Evolutionary conservation across 352 stramenopile genomes (phyloP).

Genomic region (Stephanocyclus meneghinianus): DNA sequence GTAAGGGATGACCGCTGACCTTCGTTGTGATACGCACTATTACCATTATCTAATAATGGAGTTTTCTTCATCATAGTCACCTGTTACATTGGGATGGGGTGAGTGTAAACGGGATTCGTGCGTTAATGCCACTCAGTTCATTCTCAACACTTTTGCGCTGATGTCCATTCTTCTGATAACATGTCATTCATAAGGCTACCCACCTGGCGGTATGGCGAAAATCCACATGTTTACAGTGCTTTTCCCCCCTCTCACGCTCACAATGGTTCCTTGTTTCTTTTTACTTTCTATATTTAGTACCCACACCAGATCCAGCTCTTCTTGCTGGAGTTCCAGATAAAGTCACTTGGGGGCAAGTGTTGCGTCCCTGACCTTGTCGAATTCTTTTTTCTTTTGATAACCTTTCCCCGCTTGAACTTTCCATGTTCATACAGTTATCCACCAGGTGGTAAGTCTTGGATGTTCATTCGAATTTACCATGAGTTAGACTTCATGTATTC

Average conservation of each 20-base stretch:
- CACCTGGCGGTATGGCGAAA: background rate
- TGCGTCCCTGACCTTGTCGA: too few relatives aligned
- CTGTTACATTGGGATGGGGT: constrained; percentile 2
- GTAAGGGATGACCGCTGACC: too few relatives aligned
- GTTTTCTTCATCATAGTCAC: constrained; percentile 12
- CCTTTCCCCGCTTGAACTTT: background rate
- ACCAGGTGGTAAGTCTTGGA: constrained; percentile 4
- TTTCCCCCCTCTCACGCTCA: background rate
- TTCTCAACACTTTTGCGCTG: too few relatives aligned
- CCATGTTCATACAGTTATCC: background rate
- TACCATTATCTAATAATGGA: constrained; percentile 12
- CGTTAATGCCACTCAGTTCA: too few relatives aligned
- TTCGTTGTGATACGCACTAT: too few relatives aligned
- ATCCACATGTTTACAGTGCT: background rate
- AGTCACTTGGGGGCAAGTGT: constrained; percentile 1
- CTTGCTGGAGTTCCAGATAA: constrained; percentile 14
- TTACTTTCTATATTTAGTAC: background rate
- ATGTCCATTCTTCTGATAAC: background rate
- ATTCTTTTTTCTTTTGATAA: too few relatives aligned
- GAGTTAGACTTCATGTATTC: background rate
- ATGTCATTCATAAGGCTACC: background rate
- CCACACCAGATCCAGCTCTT: constrained; percentile 10
- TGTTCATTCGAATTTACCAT: background rate
- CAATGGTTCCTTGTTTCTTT: background rate
- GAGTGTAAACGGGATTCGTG: too few relatives aligned